These are phyloP conservation scores for Pythium guiyangense DNA, from an alignment of 352 stramenopile species.

Conservation along the genomic window DNA sequence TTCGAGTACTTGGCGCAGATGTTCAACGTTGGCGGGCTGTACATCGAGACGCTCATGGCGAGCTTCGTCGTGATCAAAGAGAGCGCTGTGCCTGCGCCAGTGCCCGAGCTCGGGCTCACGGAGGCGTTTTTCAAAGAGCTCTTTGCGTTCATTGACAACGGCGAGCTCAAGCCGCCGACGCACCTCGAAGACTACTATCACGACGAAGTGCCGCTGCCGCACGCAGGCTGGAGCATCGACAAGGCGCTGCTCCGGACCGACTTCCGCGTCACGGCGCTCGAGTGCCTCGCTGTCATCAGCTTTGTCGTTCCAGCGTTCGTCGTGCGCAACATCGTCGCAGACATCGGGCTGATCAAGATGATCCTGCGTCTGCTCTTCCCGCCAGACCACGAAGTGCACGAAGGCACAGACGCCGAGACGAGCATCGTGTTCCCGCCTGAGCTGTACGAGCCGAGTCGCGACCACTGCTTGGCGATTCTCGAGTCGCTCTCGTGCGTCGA, in stretches of 20 bases:
- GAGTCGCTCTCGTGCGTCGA: conserved; percentile 52
- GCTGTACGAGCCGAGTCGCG: conserved; percentile 55
- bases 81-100: conserved; percentile 28
- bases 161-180: conserved; percentile 34
- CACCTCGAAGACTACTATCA: conserved; percentile 24
- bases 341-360: conserved; percentile 67
- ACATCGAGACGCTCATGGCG: conserved; percentile 69
- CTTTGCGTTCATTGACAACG: conserved; percentile 77
- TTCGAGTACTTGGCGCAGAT: conserved; percentile 62
- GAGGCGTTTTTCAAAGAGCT: conserved; percentile 69
- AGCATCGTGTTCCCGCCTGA: conserved; percentile 49
- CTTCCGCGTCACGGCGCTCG: conserved; percentile 54
- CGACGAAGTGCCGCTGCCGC: conserved; percentile 31
- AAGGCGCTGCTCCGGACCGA: conserved; percentile 39
- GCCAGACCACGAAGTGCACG: conserved; percentile 73
- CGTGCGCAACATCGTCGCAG: conserved; percentile 46
- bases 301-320: conserved; percentile 51
- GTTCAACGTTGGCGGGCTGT: conserved; percentile 64
- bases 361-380: conserved; percentile 69
- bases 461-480: conserved; percentile 57
- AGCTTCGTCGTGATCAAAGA: conserved; percentile 67
- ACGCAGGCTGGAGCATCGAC: conserved; percentile 55
- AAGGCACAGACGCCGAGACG: conserved; percentile 43
- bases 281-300: conserved; percentile 59
- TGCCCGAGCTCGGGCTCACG: conserved; percentile 51